phyloP scores from a whole-genome alignment of 345 rosid species.

The Aquilaria yunnanensis region DNA sequence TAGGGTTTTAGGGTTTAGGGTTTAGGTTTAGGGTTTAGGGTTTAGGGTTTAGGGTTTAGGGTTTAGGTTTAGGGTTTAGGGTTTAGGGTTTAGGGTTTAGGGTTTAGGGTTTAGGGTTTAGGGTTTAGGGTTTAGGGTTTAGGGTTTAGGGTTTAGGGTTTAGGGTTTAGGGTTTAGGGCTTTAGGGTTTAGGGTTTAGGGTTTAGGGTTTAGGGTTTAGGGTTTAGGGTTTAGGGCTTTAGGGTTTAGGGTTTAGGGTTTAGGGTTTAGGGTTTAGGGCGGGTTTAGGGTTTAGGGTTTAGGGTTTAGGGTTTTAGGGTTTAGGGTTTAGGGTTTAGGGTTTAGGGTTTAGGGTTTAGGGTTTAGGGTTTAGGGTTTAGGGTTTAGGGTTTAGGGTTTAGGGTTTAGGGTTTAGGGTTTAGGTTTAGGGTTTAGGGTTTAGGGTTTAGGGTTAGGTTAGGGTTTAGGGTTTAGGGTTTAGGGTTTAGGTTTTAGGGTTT shows the following conservation, averaged over 20 bases:
- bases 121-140: constrained; percentile 10
- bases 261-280: constrained; percentile 1
- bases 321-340: constrained; percentile 5
- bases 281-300: constrained; percentile 4
- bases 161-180: constrained; percentile 16
- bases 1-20: neutral
- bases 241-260: constrained; percentile 13
- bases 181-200: constrained; percentile 20
- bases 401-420: constrained; percentile 8
- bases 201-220: constrained; percentile 6
- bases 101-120: constrained; percentile 13
- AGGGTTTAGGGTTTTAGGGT: constrained; percentile 9
- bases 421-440: constrained; percentile 7
- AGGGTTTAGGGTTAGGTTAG: constrained; percentile 9
- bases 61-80: constrained; percentile 13
- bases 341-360: neutral
- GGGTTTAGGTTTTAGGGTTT: constrained; percentile 22
- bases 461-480: constrained; percentile 16
- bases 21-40: neutral
- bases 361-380: neutral
- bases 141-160: constrained; percentile 8
- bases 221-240: constrained; percentile 9
- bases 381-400: constrained; percentile 14
- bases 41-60: constrained; percentile 7
- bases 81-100: constrained; percentile 7